phyloP scores from a whole-genome alignment of 1,284 basidiomycete genomes.

The Filobasidium uniguttulatum region DNA sequence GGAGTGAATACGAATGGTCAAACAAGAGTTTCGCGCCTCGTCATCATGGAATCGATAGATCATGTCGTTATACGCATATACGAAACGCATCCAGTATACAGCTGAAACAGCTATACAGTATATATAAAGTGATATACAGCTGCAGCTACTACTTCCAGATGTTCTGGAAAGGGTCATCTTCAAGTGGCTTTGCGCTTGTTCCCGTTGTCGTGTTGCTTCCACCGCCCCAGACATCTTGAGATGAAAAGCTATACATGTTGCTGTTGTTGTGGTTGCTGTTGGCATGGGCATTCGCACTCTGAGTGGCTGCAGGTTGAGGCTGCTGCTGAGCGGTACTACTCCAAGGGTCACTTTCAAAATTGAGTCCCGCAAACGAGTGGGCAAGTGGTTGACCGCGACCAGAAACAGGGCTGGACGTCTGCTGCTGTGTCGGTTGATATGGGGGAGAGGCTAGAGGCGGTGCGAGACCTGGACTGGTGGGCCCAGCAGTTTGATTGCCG shows the following conservation, averaged over 20 bases:
- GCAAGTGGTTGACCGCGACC: not conserved
- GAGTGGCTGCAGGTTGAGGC: not conserved
- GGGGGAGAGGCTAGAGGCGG: not conserved
- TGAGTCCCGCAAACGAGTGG: slow-evolving; percentile 10
- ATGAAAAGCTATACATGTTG: slow-evolving; percentile 3
- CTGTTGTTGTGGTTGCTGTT: not conserved
- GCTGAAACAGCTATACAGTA: too few relatives aligned
- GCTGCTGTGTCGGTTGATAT: not conserved
- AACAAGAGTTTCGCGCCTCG: too few relatives aligned
- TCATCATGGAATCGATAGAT: too few relatives aligned
- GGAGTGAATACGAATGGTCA: too few relatives aligned
- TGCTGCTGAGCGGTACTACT: not conserved
- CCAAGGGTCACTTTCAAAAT: slow-evolving; percentile 13
- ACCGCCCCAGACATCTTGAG: slow-evolving; percentile 14
- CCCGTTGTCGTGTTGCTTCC: not conserved
- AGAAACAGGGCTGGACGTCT: not conserved
- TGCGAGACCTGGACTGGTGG: too few relatives aligned
- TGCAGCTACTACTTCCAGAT: slow-evolving; percentile 14
- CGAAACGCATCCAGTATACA: too few relatives aligned
- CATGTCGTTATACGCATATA: too few relatives aligned
- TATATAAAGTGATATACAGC: too few relatives aligned
- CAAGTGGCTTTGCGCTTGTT: not conserved
- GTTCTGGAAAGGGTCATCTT: slow-evolving; percentile 14
- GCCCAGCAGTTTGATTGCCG: not conserved
- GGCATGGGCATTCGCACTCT: not conserved